Evolutionary conservation across 768 basidiomycete genomes (phyloP), one percentile per base, ranked within the genome.

Genomic region (Terana coerulea): DNA sequence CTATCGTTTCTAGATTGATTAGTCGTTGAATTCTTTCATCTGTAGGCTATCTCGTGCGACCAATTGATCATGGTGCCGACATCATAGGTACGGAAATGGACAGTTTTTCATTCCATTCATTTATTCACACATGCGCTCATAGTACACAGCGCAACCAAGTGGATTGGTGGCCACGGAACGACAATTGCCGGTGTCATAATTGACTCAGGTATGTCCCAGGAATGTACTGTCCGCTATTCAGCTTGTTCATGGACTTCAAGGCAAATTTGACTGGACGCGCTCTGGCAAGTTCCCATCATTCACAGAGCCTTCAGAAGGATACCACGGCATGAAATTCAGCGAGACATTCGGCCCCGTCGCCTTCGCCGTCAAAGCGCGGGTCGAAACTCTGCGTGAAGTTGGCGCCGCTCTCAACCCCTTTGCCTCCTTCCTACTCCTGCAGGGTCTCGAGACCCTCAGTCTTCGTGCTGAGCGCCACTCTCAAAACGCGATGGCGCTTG

Each of bases 131-230:
- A 29, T 29, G 5, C 22, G 14, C 30, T 28, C 51, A 6, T 49
- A 76, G 83, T 89, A 17, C 83, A 90, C 63, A 86, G 83, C 46
- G 86, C 86, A 0, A 90, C 89, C 0, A 91, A 92, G 61, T 92
- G 89, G 90, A 89, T 91, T 29, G 83, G 85, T 12, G 84, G 86
- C 0, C 87, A 89, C 53, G 88, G 90, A 25, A 90, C 83, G 0
- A 86, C 85, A 21, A 87, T 92, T 42, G 88, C 75, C 5, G 90
- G 89, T 34, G 79, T 90, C 28, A 70, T 92, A 52, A 67, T 91
- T 40, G 88, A 90, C 64, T 75, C 78, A 6, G 88, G 87, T 78
- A 63, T 26, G 62, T 67, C 58, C 26, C 31, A 33, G n/a, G n/a
- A 58, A 51, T 49, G 11, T 21, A 37, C 39, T 9, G 11, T 6